Conservation (phyloP, 2,329 filamentous ascomycete genomes). For the Beauveria sp. region DNA sequence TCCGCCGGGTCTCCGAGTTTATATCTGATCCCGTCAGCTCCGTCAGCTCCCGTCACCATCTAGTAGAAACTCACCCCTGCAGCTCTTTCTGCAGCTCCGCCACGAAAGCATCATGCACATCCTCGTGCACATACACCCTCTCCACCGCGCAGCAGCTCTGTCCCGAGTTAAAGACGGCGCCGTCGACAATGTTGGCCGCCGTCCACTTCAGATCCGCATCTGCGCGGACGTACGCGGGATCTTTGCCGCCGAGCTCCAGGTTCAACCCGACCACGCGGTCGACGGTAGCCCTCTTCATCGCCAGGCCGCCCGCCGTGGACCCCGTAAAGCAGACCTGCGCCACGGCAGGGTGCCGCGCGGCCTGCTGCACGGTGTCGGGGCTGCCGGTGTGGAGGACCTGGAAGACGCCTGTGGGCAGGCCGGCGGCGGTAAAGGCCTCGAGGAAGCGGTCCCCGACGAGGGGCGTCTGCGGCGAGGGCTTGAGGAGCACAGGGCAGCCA, state of each 20-base stretch:
- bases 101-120: conserved; percentile 76
- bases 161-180: conserved; percentile 90
- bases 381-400: conserved; percentile 90
- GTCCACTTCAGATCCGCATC: conserved; percentile 89
- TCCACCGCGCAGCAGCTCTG: conserved; percentile 95
- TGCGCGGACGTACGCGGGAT: conserved; percentile 78
- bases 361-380: conserved; percentile 63
- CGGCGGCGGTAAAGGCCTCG: conserved; percentile 69
- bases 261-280: conserved; percentile 80
- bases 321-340: conserved; percentile 87
- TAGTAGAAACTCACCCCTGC: conserved; percentile 32
- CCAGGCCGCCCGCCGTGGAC: conserved; percentile 78
- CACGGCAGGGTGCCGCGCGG: conserved; percentile 70
- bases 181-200: conserved; percentile 89
- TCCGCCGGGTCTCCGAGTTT: conserved; percentile 80
- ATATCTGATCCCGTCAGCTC: conserved; percentile 38
- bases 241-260: conserved; percentile 88
- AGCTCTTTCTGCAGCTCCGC: conserved; percentile 73
- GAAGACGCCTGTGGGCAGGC: conserved; percentile 73
- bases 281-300: conserved; percentile 75
- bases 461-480: conserved; percentile 90
- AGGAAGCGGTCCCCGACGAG: conserved; percentile 81
- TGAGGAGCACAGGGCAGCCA: conserved; percentile 86
- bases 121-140: conserved; percentile 81
- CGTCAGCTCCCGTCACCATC: neutral